Evolutionary conservation across 495 filamentous ascomycete genomes (phyloP), one percentile per base, ranked within the genome.

Genomic region (Penicillium salamii): DNA sequence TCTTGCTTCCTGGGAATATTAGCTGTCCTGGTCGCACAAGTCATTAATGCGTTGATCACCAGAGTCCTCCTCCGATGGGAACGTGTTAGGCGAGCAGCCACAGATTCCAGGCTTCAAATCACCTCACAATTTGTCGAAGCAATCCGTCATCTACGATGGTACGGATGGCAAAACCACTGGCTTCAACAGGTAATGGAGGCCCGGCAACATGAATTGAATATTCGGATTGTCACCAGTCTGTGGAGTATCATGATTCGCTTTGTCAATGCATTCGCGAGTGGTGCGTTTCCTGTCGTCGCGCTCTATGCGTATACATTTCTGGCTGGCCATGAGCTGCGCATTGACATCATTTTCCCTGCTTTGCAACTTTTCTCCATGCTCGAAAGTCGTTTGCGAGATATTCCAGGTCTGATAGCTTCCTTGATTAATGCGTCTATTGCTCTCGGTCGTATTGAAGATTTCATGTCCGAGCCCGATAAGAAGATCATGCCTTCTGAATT

Each of bases 161-260:
- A 95, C 59, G 88, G 84, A 26, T 95, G 89, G 89, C 87, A 95
- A 66, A 76, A 81, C 42, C 76, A 83, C 39, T 95, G 89, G 89
- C 79, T 91, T 19, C 72, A 66, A 13, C 77, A 79, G 42, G 87
- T 92, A 49, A 82, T 92, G 79, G 75, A 82, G 43, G 77, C 83
- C 18, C 76, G 89, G 33, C 76, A 84, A 42, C 68, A 75, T 21
- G 89, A 95, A 58, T 50, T 95, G 46, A 72, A 78, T 20, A 67
- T 85, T 12, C 77, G 83, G 11, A 71, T 92, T n/a, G 65, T 84
- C 3, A 82, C 84, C 1, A 81, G 75, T 41, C 48, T 91, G 6
- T 85, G 81, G 70, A 66, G 57, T 19, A 76, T 82, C 20, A 49
- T 72, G 11, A 85, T 91, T 24, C 62, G 62, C 9, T 79, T 83